Evolutionary conservation across 495 filamentous ascomycete species (phyloP), one percentile per base, ranked within the genome.

Genomic region (Penicillium angulare): DNA sequence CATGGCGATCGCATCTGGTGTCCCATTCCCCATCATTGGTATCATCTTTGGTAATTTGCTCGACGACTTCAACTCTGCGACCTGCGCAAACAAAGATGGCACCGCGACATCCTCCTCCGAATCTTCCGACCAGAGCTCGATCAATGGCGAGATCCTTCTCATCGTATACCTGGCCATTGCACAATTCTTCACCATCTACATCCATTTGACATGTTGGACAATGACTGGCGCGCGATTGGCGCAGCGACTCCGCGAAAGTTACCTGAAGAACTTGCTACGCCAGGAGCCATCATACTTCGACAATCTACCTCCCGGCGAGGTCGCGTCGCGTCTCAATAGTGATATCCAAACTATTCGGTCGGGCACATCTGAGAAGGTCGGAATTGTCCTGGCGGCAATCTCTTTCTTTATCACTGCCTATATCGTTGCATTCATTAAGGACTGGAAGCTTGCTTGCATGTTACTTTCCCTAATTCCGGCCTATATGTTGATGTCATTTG

Each of bases 41-140:
- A 82, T 89, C 49, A 61, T 87, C 26, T 89, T 87, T 53, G 85
- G 85, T 46, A 66, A 86, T 64, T 73, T 89, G 5, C 72, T 89
- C 49, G 79, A 89, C 67, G 74, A 82, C 55, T 74, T 88, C 52
- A 86, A 87, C 61, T 67, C 69, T 3, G 75, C 73, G n/a, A 76
- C 79, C 13, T 86, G 84, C 55, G 54, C 65, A 22, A 53, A 49
- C 22, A 53, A 64, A 5, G 51, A 61, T n/a, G 52, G 35, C 15
- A 57, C 67, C 6, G 55, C 56, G 9, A 52, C 53, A 4, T 40
- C 60, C 6, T 38, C 41, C 9, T 53, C 55, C 1, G 32, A 54
- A 18, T 44, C 52, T 20, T 57, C 49, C 16, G 69, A 73, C 29
- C 74, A 80, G 52, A 44, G 53, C 13, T 57, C 58, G 13, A 77